phyloP scores from a whole-genome alignment of 1,284 basidiomycete species.

The Athelia sp. region DNA sequence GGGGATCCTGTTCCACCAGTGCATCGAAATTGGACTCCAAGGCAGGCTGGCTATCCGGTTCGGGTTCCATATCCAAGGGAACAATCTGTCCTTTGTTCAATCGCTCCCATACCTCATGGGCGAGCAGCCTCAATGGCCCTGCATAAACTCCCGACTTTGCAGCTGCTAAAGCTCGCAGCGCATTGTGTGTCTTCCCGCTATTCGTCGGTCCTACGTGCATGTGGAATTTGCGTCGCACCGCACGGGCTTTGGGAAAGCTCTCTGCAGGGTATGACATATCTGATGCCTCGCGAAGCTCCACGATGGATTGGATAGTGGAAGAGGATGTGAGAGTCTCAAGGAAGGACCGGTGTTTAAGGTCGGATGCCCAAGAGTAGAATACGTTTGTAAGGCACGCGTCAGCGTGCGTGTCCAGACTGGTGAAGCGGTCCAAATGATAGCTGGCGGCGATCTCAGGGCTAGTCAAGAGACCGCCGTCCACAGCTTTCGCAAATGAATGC shows the following conservation, averaged over 20 bases:
- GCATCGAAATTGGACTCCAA: constrained; percentile 30
- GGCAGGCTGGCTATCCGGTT: constrained; percentile 16
- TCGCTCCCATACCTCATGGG: constrained; percentile 93
- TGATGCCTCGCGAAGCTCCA: constrained; percentile 32
- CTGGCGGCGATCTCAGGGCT: background rate
- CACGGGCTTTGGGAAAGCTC: constrained; percentile 34
- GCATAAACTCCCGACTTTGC: constrained; percentile 80
- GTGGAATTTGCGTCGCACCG: constrained; percentile 71
- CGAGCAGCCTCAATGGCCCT: constrained; percentile 88
- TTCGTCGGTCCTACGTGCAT: constrained; percentile 98
- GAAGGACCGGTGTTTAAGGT: constrained; percentile 19
- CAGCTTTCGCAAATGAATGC: background rate
- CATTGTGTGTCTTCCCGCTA: constrained; percentile 94
- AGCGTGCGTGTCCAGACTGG: constrained; percentile 11
- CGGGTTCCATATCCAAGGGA: constrained; percentile 44
- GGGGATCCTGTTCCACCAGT: constrained; percentile 12
- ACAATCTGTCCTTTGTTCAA: constrained; percentile 87
- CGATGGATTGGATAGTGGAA: constrained; percentile 30
- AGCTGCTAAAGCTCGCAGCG: constrained; percentile 81
- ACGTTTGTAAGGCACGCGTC: constrained; percentile 18
- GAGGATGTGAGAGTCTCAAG: constrained; percentile 20
- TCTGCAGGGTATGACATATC: constrained; percentile 37
- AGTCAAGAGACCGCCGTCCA: background rate
- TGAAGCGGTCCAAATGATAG: constrained; percentile 18
- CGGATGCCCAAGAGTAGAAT: constrained; percentile 47